phyloP scores from a whole-genome alignment of 1,139 yeast species.

The Scheffersomyces segobiensis region DNA sequence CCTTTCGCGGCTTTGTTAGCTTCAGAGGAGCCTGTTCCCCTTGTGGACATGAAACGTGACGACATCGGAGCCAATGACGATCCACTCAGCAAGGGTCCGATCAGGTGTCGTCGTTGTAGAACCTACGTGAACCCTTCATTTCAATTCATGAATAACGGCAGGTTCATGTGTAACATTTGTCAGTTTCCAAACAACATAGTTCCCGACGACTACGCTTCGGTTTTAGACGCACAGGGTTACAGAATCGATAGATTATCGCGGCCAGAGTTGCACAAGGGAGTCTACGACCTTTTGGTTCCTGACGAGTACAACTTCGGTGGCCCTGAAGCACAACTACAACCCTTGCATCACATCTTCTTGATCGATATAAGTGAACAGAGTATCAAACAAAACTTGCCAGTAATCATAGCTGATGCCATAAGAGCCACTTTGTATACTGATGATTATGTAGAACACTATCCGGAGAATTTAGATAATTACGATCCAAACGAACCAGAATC shows the following conservation, averaged over 20 bases:
- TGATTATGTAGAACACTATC: constrained; percentile 1
- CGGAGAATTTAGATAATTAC: constrained; percentile 7
- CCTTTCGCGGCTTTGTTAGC: constrained; percentile 72
- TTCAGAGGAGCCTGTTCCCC: constrained; percentile 62
- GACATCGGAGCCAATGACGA: constrained; percentile 23
- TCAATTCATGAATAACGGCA: constrained; percentile 65
- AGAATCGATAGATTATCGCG: constrained; percentile 63
- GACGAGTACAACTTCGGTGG: constrained; percentile 60
- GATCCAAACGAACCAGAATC: constrained; percentile 7
- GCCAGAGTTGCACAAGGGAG: constrained; percentile 81
- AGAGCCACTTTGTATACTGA: constrained; percentile 50
- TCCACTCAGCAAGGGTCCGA: constrained; percentile 58
- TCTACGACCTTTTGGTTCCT: constrained; percentile 84
- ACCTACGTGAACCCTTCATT: constrained; percentile 86
- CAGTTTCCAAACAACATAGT: constrained; percentile 68
- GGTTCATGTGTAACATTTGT: constrained; percentile 85
- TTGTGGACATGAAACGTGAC: constrained; percentile 57
- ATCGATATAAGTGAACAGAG: constrained; percentile 73
- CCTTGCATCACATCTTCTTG: constrained; percentile 71
- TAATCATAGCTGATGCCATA: constrained; percentile 72
- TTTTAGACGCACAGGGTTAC: constrained; percentile 57
- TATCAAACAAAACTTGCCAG: constrained; percentile 61
- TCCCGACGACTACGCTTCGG: constrained; percentile 66
- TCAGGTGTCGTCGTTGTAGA: constrained; percentile 89
- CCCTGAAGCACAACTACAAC: constrained; percentile 26